A percentile compares a stretch with the other conserved stretches of the same genome.
Evolutionary conservation across 495 filamentous ascomycete species (phyloP).

Genomic region (Cercophora newfieldiana): DNA sequence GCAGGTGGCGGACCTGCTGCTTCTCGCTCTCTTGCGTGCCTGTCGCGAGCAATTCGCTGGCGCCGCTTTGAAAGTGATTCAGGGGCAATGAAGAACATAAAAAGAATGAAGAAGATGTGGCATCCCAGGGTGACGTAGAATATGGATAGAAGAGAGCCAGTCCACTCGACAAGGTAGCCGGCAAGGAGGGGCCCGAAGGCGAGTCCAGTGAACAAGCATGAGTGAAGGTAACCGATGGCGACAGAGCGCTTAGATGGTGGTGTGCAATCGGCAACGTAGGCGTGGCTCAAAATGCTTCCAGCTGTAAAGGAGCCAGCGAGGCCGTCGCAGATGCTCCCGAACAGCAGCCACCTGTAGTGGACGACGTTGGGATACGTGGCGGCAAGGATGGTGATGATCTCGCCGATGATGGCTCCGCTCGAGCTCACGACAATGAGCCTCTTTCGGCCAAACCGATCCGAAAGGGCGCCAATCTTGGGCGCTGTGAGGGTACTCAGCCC

Average conservation of each 20-base stretch:
- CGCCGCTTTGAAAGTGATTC: constrained; percentile 75
- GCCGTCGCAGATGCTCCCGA: constrained; percentile 76
- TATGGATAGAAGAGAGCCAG: constrained; percentile 64
- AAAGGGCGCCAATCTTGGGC: constrained; percentile 80
- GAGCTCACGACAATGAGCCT: constrained; percentile 66
- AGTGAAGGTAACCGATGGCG: constrained; percentile 88
- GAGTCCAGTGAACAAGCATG: constrained; percentile 81
- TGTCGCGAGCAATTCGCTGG: constrained; percentile 67
- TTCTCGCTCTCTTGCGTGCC: constrained; percentile 46
- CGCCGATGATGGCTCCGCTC: constrained; percentile 64
- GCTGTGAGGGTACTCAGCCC: constrained; percentile 71
- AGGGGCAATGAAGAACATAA: constrained; percentile 68
- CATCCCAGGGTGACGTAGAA: constrained; percentile 77
- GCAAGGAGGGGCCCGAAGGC: constrained; percentile 79
- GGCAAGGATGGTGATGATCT: constrained; percentile 73
- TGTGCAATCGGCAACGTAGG: constrained; percentile 89
- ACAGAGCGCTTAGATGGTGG: constrained; percentile 73
- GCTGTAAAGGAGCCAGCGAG: constrained; percentile 84
- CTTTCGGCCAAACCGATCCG: constrained; percentile 84
- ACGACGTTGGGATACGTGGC: constrained; percentile 71
- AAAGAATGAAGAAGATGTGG: constrained; percentile 69
- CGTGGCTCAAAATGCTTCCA: constrained; percentile 73
- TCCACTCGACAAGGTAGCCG: constrained; percentile 71
- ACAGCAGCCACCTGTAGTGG: constrained; percentile 69
- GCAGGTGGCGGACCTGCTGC: constrained; percentile 13